Evolutionary conservation across 805 yeast genomes (phyloP), one percentile per base, ranked within the genome.

Genomic region (Monosporozyma aerobia): DNA sequence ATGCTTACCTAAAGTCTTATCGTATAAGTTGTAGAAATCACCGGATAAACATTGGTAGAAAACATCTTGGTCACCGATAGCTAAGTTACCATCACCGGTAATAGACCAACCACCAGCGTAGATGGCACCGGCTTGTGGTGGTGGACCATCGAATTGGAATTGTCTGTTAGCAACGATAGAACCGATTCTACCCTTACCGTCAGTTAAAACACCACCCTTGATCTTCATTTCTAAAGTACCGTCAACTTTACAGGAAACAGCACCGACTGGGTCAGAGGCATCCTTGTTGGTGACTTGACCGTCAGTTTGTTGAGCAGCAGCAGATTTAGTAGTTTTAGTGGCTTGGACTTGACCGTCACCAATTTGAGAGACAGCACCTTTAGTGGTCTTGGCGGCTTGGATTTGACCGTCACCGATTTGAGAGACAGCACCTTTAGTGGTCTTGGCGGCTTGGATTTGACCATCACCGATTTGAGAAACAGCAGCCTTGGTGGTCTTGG

Each of bases 111-210:
- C 87, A 54, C 78, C 81, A 61, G 87, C 86, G 67, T 78, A 80
- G 66, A 81, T 77, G 54, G 86, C 76, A 70, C 86, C 87, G 35
- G 85, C 87, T 76, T 85, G 92, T 64, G 90, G 90, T 73, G 87
- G 86, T 57, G 89, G 88, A 66, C 90, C 90, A 69, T 85, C 92
- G 64, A 85, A 85, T 74, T 85, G 92, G 79, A 85, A 85, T 74
- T 85, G 92, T 75, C 85, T 77, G 82, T 84, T 85, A 51, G 90
- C 82, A 61, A 85, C 92, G 70, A 85, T 83, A 49, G 89, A 79
- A 60, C 90, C 90, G 59, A 85, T 71, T 77, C 92, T 81, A 47
- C 85, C 85, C 56, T 72, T 59, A 37, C 76, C 65, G 63, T 85
- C 92, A 11, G 72, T 76, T 62, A 85, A 73, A 48, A 79, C 63